Evolutionary conservation across 495 filamentous ascomycete species (phyloP).

Genomic region (Xylaria longipes): DNA sequence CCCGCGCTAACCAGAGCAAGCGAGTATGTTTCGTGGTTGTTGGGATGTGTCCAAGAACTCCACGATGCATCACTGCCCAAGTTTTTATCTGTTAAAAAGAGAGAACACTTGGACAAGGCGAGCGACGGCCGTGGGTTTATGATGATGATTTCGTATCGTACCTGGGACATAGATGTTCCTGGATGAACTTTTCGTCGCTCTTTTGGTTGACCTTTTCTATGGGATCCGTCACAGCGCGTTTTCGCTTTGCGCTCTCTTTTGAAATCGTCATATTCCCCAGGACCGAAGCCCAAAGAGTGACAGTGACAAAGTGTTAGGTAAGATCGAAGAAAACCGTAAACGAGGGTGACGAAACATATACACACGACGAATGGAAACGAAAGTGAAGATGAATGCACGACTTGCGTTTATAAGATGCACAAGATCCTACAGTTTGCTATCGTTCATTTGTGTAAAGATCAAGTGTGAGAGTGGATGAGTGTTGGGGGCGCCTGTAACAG

Average conservation of each 20-base stretch:
- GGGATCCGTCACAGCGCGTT: constrained; percentile 42
- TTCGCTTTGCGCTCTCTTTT: constrained; percentile 38
- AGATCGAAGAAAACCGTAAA: neutral
- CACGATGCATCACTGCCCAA: constrained; percentile 41
- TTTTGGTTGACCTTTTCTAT: constrained; percentile 54
- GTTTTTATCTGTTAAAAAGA: neutral
- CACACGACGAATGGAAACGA: neutral
- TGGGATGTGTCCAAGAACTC: constrained; percentile 53
- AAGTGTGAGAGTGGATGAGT: neutral
- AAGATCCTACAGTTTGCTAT: neutral
- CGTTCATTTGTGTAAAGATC: constrained; percentile 2
- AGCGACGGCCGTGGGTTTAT: neutral
- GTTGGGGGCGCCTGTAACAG: neutral
- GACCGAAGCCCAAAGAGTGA: neutral
- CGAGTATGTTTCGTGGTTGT: constrained; percentile 44
- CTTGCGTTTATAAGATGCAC: neutral
- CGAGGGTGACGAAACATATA: neutral
- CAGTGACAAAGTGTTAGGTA: no score
- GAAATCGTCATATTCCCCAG: neutral
- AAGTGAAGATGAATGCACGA: neutral
- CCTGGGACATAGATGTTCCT: constrained; percentile 51
- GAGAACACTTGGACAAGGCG: neutral
- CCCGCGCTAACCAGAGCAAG: constrained; percentile 56
- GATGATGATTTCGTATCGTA: constrained; percentile 30
- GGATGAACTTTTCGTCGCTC: constrained; percentile 51